Conservation (phyloP, 2,329 filamentous ascomycete genomes). For the Pseudohalonectria lignicola region DNA sequence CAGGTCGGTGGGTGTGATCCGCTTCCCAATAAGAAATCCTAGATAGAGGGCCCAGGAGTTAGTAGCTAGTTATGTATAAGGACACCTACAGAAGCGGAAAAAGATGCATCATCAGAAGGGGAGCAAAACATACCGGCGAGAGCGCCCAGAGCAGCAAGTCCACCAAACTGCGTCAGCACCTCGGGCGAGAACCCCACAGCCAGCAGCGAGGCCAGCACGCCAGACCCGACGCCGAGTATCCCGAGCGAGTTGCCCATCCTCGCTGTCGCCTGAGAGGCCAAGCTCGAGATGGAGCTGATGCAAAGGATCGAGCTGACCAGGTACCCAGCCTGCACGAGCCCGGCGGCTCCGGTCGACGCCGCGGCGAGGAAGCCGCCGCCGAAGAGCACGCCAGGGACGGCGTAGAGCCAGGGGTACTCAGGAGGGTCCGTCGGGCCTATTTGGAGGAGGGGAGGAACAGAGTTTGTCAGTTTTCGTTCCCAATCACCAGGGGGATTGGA, state of each 20-base stretch:
- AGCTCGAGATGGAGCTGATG: constrained; percentile 70
- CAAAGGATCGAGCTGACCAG: constrained; percentile 76
- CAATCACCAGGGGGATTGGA: too few relatives aligned
- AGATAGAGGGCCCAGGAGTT: constrained; percentile 2
- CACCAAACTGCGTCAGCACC: constrained; percentile 69
- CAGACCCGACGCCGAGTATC: constrained; percentile 73
- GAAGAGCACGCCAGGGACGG: constrained; percentile 64
- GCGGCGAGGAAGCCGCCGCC: constrained; percentile 73
- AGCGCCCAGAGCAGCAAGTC: constrained; percentile 60
- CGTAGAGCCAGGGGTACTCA: constrained; percentile 83
- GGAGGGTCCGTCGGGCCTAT: constrained; percentile 63
- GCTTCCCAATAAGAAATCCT: constrained; percentile 68
- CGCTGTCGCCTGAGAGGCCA: constrained; percentile 74
- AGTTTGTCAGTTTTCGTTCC: too few relatives aligned
- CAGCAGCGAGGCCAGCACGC: constrained; percentile 70
- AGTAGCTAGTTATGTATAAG: neutral
- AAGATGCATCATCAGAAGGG: neutral
- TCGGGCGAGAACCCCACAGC: constrained; percentile 74
- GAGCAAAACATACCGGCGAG: constrained; percentile 19
- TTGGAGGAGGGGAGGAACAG: neutral
- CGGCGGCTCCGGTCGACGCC: constrained; percentile 69
- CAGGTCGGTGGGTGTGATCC: constrained; percentile 79
- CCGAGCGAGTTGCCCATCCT: constrained; percentile 78
- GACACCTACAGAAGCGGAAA: neutral
- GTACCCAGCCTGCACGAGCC: constrained; percentile 79